Conservation (phyloP, 305 asterid species). For the Petunia hybrid region DNA sequence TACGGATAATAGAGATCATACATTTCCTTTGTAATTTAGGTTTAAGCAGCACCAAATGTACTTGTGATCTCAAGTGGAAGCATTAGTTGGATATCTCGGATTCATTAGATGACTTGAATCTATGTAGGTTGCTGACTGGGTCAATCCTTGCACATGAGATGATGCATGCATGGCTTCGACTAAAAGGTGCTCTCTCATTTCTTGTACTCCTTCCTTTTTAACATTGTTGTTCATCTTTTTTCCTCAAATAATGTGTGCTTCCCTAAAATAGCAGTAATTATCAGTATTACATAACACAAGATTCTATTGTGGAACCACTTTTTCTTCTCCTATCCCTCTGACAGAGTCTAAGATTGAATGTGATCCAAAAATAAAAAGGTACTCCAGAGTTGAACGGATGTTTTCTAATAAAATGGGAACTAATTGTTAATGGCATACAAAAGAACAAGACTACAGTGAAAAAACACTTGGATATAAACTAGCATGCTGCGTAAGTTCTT, state of each 20-base stretch:
- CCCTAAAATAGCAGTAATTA: not conserved
- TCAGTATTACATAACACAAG: slow-evolving; percentile 5
- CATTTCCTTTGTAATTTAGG: not conserved
- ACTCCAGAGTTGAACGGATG: not conserved
- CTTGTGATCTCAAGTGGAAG: not conserved
- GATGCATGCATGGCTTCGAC: slow-evolving; percentile 71
- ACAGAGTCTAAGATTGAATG: slow-evolving; percentile 4
- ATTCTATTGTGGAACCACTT: slow-evolving; percentile 2
- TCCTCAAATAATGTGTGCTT: not conserved
- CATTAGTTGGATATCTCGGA: slow-evolving; percentile 7
- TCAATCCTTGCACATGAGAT: slow-evolving; percentile 67
- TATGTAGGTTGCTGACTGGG: slow-evolving; percentile 58
- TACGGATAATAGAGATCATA: too few species aligned
- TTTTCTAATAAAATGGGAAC: slow-evolving; percentile 13
- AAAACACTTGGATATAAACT: not conserved
- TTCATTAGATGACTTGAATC: slow-evolving; percentile 10
- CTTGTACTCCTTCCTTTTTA: slow-evolving; percentile 11
- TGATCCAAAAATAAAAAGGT: not conserved
- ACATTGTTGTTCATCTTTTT: not conserved
- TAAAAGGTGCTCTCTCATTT: slow-evolving; percentile 43
- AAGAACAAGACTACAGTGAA: not conserved
- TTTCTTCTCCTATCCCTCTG: not conserved
- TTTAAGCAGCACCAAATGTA: not conserved
- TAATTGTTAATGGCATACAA: not conserved
- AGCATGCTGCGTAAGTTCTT: not conserved